These are phyloP conservation scores for Vitis riparia DNA, from an alignment of 164 flowering plant genomes.

Conservation along the genomic window DNA sequence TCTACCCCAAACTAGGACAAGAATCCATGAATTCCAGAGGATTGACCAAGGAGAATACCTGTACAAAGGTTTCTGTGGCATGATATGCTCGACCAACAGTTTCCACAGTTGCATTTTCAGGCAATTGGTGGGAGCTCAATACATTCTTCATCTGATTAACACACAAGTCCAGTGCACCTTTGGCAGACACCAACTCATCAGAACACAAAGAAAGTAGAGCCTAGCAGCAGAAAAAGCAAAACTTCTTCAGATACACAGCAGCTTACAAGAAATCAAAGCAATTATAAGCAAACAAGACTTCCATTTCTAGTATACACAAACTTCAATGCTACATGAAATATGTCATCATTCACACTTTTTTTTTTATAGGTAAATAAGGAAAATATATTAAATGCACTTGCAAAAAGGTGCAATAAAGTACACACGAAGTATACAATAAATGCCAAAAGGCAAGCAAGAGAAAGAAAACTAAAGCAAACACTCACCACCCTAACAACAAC, in stretches of 20 bases:
- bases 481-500: no score
- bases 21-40: neutral
- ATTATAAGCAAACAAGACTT: neutral
- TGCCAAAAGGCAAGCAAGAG: no score
- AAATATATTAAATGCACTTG: no score
- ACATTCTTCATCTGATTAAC: conserved; percentile 83
- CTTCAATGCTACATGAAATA: neutral
- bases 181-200: conserved; percentile 82
- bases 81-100: conserved; percentile 89
- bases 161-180: conserved; percentile 86
- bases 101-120: conserved; percentile 89
- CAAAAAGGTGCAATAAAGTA: no score
- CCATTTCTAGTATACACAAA: neutral
- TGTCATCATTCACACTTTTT: neutral
- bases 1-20: neutral
- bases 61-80: conserved; percentile 95
- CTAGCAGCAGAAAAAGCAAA: conserved; percentile 38
- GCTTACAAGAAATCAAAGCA: neutral
- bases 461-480: no score
- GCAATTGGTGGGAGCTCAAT: conserved; percentile 75
- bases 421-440: no score
- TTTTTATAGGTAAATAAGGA: neutral
- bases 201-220: conserved; percentile 88
- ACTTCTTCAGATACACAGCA: conserved; percentile 7
- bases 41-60: conserved; percentile 45